Base-by-base conservation (phyloP, 805 yeast genomes). In the Kluyveromyces wickerhamii region DNA sequence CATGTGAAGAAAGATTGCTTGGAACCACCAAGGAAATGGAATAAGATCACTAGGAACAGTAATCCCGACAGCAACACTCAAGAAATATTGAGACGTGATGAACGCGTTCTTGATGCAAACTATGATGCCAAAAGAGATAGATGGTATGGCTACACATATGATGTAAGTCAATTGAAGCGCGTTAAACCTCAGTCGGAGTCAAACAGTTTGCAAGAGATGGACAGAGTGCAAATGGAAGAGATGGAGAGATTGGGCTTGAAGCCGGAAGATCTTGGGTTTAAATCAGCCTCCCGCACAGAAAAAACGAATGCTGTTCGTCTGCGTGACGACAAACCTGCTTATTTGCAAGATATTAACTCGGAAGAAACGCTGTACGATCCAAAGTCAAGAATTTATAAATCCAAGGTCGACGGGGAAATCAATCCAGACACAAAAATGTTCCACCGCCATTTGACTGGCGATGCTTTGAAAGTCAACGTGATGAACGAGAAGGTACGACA, bases 71-170 rank as follows among this genome's bases (percentile, higher is more conserved):
- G 13, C 4, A 24, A 4, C 15, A 24, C 7, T 9, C 3, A 14
- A 24, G 27, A 24, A 17, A 11, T 17, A 8, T 15, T 14, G 7
- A 17, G 22, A 17, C 21, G 31, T 17, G 31, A 28, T 15, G 19
- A 18, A 15, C 31, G 46, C 35, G 34, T 39, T 42, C 27, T 39
- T 32, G 32, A 45, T 38, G 31, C 57, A 44, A 29, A 59, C 29
- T 84, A 77, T 69, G 94, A 82, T 47, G 70, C 77, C 8, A 79
- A 78, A 42, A 60, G 87, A 39, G 94, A 84, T 56, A 65, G 85
- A 39, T 84, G 92, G 94, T 80, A 72, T 49, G 94, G 94, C 0
- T 82, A 74, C 51, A 77, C 79, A 29, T 54, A 31, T 11, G 34
- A 32, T 11, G 16, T 22, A 45, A 21, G 33, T 51, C 4, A 38